Evolutionary conservation across 768 basidiomycete genomes (phyloP), one percentile per base, ranked within the genome.

Genomic region (Rhodosporidiobolus odoratus): DNA sequence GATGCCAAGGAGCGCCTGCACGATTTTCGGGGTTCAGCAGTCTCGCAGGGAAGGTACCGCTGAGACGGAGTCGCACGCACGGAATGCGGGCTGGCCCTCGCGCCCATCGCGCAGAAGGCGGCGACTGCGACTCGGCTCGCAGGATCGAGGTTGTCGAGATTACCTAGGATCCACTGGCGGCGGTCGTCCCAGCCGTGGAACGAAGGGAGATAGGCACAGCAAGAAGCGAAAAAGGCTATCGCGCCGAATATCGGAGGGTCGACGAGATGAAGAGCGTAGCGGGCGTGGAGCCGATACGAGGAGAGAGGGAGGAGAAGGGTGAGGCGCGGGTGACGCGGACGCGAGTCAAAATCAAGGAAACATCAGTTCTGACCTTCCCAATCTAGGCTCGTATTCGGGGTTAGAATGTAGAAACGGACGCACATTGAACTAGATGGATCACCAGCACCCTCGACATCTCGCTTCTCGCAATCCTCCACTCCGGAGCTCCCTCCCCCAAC

Each of bases 21-120:
- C 16, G n/a, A n/a, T 12, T 7, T 2, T 4, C 8, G 37, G 17
- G 37, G 4, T 1, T 21, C 47, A 9, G 8, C 16, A 53, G 52
- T 35, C 12, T 3, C 3, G 12, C 25, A 17, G 43, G 19, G 43
- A 60, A 23, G n/a, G 5, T 6, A 12, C 27, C 21, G 34, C 23
- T 23, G 43, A 45, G 13, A 23, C 12, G 16, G 25, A 41, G 32
- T 6, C 4, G 1, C 8, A 3, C 68, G 9, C 9, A 69, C 69
- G 52, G 69, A 70, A 50, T 70, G 63, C 17, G 63, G 69, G 8
- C 41, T 47, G 12, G 69, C 63, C 21, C 69, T 16, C 4, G 69
- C 69, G 23, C 69, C 69, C 69, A 70, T 56, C n/a, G 69, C 69
- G 45, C 69, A 65, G 43, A 70, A 70, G 0, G 43, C 64, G 4